Evolutionary conservation across 2,329 filamentous ascomycete species (phyloP), one percentile per base, ranked within the genome.

Genomic region (Fusarium sororula): DNA sequence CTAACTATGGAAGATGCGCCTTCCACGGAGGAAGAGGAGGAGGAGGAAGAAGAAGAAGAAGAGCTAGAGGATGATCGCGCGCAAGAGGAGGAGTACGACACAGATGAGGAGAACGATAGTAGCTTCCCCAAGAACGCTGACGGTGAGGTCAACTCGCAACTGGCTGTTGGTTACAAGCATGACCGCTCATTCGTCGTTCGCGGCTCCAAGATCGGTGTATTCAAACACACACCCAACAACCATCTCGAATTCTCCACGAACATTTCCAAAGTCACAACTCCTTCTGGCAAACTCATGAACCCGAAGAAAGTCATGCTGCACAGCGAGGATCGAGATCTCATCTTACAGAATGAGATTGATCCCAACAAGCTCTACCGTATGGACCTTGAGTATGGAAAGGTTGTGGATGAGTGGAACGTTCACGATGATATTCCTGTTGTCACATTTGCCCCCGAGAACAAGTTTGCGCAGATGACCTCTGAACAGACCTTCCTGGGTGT

Each of bases 241-340:
- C 92, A 96, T 75, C 89, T 99, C 22, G 94, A 98, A 81, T 99
- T 98, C 82, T 94, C 94, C 18, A 99, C 96, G 68, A 98, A 95
- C 74, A 99, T 99, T 79, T 98, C 94, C 70, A 98, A 97, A 83
- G 94, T 99, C 57, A 92, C 95, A 81, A 98, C 96, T 0, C 94
- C 95, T 5, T 90, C 90, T 50, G 96, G 96, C 77, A 93, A 92
- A 80, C 87, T 95, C 1, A 98, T 99, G 85, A 95, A 92, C 70
- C 96, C 96, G 12, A 97, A 94, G 85, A 99, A 98, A 85, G 94
- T 98, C 79, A 98, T 98, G 95, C 87, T 98, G 54, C 95, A 98
- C 80, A 93, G 93, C 37, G 94, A 96, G 81, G 95, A 98, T 83
- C 89, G 91, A 51, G 94, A 97, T 79, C 92, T 98, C 89, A 93